Evolutionary conservation across 2,329 filamentous ascomycete genomes (phyloP).

Genomic region (Fusarium sp.): DNA sequence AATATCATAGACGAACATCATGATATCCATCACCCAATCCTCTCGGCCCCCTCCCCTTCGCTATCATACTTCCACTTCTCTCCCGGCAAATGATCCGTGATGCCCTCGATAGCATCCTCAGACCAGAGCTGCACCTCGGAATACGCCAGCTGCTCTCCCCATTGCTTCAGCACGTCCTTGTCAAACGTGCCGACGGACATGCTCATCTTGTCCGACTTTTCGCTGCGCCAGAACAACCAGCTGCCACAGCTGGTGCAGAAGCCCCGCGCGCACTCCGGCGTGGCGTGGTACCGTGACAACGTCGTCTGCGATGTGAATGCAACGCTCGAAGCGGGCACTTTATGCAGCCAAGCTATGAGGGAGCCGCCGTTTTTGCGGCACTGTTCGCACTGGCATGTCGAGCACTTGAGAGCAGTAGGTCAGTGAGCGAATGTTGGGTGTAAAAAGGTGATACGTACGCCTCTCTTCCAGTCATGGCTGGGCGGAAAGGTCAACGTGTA

Average conservation of each 20-base stretch:
- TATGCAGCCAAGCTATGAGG: constrained; percentile 61
- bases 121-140: constrained; percentile 60
- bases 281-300: constrained; percentile 60
- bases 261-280: constrained; percentile 58
- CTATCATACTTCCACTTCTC: constrained; percentile 43
- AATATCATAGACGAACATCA: constrained; percentile 9
- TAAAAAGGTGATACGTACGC: constrained; percentile 46
- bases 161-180: constrained; percentile 58
- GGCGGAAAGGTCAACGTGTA: constrained; percentile 64
- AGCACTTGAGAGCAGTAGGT: constrained; percentile 51
- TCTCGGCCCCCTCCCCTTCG: constrained; percentile 46
- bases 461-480: constrained; percentile 60
- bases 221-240: constrained; percentile 63
- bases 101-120: constrained; percentile 63
- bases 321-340: constrained; percentile 55
- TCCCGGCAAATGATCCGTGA: constrained; percentile 61
- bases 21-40: constrained; percentile 4
- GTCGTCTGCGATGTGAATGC: constrained; percentile 54
- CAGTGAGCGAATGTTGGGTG: neutral
- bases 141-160: constrained; percentile 58
- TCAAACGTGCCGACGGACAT: constrained; percentile 64
- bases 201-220: constrained; percentile 49
- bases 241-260: constrained; percentile 67
- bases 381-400: constrained; percentile 69
- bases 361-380: constrained; percentile 67